Conservation (phyloP, 345 rosid species). For the Turnera subulata region DNA sequence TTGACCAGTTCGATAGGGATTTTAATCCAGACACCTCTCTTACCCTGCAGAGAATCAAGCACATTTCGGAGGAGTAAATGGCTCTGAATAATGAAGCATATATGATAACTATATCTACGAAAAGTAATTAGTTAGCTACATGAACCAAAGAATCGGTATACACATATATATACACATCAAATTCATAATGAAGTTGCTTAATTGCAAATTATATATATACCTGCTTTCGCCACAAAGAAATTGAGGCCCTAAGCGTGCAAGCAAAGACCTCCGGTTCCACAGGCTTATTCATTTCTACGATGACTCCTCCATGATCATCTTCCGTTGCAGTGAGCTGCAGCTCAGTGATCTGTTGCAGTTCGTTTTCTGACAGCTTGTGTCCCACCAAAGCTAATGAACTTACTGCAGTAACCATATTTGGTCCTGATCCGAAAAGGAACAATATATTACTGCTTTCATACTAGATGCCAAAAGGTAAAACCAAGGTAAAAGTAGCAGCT, state of each 20-base stretch:
- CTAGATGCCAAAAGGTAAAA: too few species aligned
- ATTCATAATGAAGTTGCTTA: conserved; percentile 1
- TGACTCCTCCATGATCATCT: conserved; percentile 77
- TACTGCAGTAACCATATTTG: conserved; percentile 35
- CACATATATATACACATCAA: neutral
- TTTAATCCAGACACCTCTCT: conserved; percentile 86
- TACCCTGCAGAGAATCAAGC: conserved; percentile 53
- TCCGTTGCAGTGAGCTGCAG: conserved; percentile 38
- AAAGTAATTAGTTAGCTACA: too few species aligned
- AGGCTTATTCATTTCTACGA: conserved; percentile 51
- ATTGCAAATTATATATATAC: conserved; percentile 34
- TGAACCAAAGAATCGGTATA: neutral
- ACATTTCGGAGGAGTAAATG: neutral
- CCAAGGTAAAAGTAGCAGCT: too few species aligned
- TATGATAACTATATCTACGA: too few species aligned
- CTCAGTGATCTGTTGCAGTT: conserved; percentile 14
- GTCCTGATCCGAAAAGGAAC: conserved; percentile 2
- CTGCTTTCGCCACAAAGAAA: conserved; percentile 66
- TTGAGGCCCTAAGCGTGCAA: conserved; percentile 49
- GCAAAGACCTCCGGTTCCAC: conserved; percentile 55
- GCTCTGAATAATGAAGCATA: too few species aligned
- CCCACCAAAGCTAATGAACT: conserved; percentile 16
- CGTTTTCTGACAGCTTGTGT: neutral
- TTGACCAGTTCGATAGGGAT: conserved; percentile 56
- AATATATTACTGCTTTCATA: too few species aligned